These are phyloP conservation scores for Botrytis porri DNA, from an alignment of 2,329 filamentous ascomycete species.

Conservation along the genomic window DNA sequence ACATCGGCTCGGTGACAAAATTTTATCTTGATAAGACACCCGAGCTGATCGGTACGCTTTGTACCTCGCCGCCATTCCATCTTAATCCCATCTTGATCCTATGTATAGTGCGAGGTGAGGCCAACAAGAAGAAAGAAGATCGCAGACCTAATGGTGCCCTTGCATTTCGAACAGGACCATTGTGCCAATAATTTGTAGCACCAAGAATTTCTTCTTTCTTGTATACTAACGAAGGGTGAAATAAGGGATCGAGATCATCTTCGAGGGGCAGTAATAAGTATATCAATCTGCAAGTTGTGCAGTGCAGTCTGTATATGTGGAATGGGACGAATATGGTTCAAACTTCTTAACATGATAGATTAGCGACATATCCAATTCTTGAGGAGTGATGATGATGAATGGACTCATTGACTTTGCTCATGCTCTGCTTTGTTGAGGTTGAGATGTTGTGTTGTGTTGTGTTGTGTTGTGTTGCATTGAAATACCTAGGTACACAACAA, in stretches of 20 bases:
- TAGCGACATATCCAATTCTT: neutral
- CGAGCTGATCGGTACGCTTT: neutral
- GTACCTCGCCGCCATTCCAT: neutral
- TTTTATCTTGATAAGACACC: neutral
- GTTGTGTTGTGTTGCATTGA: slow-evolving; percentile 4
- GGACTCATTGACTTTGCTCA: neutral
- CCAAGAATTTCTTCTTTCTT: neutral
- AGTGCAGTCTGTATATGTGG: neutral
- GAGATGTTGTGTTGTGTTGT: slow-evolving; percentile 7
- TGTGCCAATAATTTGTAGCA: neutral
- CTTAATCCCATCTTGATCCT: neutral
- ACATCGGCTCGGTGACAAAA: neutral
- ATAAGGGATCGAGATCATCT: neutral
- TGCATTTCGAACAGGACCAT: neutral
- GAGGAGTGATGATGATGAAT: neutral
- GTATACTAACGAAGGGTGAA: neutral
- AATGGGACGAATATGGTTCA: neutral
- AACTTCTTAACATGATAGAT: neutral
- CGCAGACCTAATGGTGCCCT: neutral
- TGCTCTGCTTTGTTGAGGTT: slow-evolving; percentile 8
- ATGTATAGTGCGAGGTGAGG: neutral
- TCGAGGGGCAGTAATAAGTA: neutral
- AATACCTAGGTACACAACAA: neutral
- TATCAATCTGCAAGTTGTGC: neutral
- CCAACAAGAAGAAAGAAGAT: too few relatives aligned